Base-by-base conservation (phyloP, 2,329 filamentous ascomycete species). In the Cladosporium sp. region DNA sequence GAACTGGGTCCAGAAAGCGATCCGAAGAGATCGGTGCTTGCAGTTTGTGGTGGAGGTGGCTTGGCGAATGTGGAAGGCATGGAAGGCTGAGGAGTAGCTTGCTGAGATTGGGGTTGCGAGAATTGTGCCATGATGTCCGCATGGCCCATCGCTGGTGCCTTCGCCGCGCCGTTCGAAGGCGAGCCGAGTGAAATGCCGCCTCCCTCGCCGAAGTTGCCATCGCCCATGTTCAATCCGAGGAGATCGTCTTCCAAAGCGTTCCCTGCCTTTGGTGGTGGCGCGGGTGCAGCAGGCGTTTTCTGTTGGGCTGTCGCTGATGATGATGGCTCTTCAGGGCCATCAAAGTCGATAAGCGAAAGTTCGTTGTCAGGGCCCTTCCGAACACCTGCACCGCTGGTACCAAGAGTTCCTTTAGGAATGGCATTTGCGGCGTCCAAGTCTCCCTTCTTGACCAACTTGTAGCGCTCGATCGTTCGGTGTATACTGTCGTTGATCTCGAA, bases 401-500 rank as follows among this genome's bases (percentile, higher is more conserved):
- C 82, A 43, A 88, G 78, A 12, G 86, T 91, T 22, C 91, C 89
- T 64, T 88, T 85, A 6, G 89, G 89, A 58, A 97, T 87, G 67
- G 84, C 88, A 57, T 85, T 83, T 13, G 93, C 89, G 9, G 76
- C 89, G 59, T 91, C 89, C 39, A 95, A 69, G 63, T 99, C 91
- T 18, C 93, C 93, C 74, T 93, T 95, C 76, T 96, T 99, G 70
- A 97, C 84, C 50, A 97, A 75, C 77, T 89, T 95, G 70, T 97
- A 99, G 57, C 93, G 79, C 71, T 97, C 89, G 50, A 97, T 89
- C 1, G 93, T 99, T 56, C 92, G 84, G 67, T 97, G 89, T 80
- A 99, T 99, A 72, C 91, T 96, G 70, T 99, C 93, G 67, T 99
- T 99, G 65, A 99, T 97, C 67, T 97, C 90, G 50, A 99, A 80